phyloP scores from a whole-genome alignment of 345 rosid genomes.

The Eucalyptus curtisii region DNA sequence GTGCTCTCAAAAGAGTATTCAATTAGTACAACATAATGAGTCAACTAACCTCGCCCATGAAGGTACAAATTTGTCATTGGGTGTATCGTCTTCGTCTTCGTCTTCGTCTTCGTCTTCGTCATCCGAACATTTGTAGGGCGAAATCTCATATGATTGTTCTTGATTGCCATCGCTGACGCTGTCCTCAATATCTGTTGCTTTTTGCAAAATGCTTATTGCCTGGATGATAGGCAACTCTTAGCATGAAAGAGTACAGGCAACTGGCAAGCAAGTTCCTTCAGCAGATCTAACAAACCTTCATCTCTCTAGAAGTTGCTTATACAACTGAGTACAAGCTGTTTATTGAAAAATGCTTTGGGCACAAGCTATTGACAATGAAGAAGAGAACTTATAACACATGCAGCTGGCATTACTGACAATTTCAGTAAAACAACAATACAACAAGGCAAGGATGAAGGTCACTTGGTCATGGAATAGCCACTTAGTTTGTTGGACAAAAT shows the following conservation, averaged over 20 bases:
- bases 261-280: neutral
- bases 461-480: neutral
- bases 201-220: slow-evolving; percentile 15
- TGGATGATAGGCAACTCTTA: slow-evolving; percentile 1
- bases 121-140: slow-evolving; percentile 87
- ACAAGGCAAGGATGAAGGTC: neutral
- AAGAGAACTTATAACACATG: neutral
- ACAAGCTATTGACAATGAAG: neutral
- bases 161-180: neutral
- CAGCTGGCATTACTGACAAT: neutral
- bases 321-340: neutral
- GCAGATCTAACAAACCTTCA: neutral
- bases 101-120: slow-evolving; percentile 54
- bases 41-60: slow-evolving; percentile 74
- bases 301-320: neutral
- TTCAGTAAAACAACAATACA: neutral
- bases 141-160: slow-evolving; percentile 76
- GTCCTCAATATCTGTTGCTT: slow-evolving; percentile 6
- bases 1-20: neutral
- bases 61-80: slow-evolving; percentile 54
- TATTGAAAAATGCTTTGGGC: neutral
- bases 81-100: slow-evolving; percentile 16
- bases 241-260: neutral
- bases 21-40: neutral
- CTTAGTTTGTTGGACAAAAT: neutral